A percentile compares a stretch with the other conserved stretches of the same genome.
These are phyloP conservation scores for Acacia pycnantha DNA, from an alignment of 331 rosid species.

Conservation along the genomic window DNA sequence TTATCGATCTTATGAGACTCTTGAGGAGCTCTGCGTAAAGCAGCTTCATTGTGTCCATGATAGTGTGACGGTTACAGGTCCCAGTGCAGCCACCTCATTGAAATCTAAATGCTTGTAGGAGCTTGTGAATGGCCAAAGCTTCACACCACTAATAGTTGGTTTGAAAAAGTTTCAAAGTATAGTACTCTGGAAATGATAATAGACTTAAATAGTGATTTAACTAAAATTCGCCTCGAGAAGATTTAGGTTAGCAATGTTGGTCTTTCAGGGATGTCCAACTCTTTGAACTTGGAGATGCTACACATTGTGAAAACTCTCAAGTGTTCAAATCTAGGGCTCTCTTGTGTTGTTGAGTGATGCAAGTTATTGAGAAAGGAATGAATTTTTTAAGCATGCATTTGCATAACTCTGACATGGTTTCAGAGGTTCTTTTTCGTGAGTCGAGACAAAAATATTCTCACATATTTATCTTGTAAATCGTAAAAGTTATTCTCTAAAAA, in stretches of 20 bases:
- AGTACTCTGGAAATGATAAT: constrained; percentile 49
- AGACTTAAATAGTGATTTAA: constrained; percentile 34
- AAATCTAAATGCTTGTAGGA: constrained; percentile 67
- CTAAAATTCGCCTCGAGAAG: constrained; percentile 72
- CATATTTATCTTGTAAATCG: too few relatives aligned
- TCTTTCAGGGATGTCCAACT: constrained; percentile 56
- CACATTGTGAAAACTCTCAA: constrained; percentile 65
- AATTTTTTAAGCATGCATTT: too few relatives aligned
- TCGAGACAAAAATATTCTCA: too few relatives aligned
- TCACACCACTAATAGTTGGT: constrained; percentile 55
- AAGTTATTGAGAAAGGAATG: constrained; percentile 58
- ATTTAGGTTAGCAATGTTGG: constrained; percentile 75
- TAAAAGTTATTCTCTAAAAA: too few relatives aligned
- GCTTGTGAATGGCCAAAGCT: constrained; percentile 61
- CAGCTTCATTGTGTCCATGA: constrained; percentile 64
- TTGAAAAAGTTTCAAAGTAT: constrained; percentile 58
- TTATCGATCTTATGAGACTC: constrained; percentile 48
- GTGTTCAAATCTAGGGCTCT: constrained; percentile 64
- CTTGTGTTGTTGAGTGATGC: constrained; percentile 58
- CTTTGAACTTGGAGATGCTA: constrained; percentile 55
- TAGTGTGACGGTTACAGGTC: constrained; percentile 38
- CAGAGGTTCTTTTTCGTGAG: too few relatives aligned
- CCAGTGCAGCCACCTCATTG: constrained; percentile 38
- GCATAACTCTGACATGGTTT: too few relatives aligned
- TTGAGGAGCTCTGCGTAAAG: constrained; percentile 76